Evolutionary conservation across 176 grass and related monocot genomes (phyloP), one percentile per base, ranked within the genome.

Genomic region (Aechmea fasciata): DNA sequence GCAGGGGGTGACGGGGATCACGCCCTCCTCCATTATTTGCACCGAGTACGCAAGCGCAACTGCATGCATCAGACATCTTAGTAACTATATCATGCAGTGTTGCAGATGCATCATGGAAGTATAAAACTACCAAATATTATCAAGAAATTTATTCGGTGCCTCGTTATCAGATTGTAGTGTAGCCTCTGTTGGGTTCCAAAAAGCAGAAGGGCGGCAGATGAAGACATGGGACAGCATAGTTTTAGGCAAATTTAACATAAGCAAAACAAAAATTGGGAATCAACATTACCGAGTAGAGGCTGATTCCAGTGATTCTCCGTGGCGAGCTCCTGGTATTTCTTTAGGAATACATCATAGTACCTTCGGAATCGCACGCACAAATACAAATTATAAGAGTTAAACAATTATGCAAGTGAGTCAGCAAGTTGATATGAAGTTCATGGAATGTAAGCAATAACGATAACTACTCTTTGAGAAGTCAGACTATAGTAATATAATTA

Each of bases 291-390:
- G 77, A 92, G 73, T 50, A 97, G 82, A 80, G 89, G 94, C 17
- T 80, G 84, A 79, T 51, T 77, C 94, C 94, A 97, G 10, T 79
- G 82, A 73, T 79, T 87, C 62, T 84, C 89, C 68, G 81, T 81
- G 69, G 84, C 89, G 77, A 89, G 89, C 67, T 97, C 84, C 66
- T 84, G 86, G 57, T 90, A 97, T 84, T 81, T 92, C 74, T 78
- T 71, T 68, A 97, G 76, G 79, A 93, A 90, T 51, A 82, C 88
- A 80, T 97, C 94, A 62, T 97, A 97, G 75, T 97, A 97, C 33
- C 94, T 97, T 72, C 49, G 8, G 28, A 67, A 79, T 54, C 47
- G 61, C 23, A 50, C 8, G 67, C 70, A 65, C 61, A 70, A 15
- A 62, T 29, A 2, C 75, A 59, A 82, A 13, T 1, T 33, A 64